A percentile compares a stretch with the other conserved stretches of the same genome.
Conservation (phyloP, 352 stramenopile species). For the Pythium plurisporium region DNA sequence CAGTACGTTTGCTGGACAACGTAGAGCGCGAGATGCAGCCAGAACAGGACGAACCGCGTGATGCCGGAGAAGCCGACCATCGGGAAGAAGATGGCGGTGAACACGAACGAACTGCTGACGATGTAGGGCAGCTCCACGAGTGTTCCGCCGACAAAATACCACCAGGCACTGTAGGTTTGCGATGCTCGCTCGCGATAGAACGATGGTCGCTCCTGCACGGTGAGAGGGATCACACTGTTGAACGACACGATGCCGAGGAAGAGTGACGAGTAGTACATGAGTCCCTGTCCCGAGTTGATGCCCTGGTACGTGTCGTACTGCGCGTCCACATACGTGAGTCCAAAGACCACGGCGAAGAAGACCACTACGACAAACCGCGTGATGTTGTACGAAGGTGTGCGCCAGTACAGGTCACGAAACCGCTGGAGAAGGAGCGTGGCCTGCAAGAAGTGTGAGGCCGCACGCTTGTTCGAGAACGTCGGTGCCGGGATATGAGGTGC, state of each 20-base stretch:
- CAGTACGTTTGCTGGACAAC: constrained; percentile 63
- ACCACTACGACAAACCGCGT: constrained; percentile 32
- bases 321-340: constrained; percentile 20
- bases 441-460: constrained; percentile 7
- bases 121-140: constrained; percentile 73
- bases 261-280: constrained; percentile 59
- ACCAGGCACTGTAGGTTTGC: constrained; percentile 68
- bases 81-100: constrained; percentile 73
- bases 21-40: constrained; percentile 53
- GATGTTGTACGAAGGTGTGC: constrained; percentile 67
- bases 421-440: constrained; percentile 18
- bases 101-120: constrained; percentile 31
- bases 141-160: constrained; percentile 50
- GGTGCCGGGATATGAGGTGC: background rate
- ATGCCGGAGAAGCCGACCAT: constrained; percentile 41
- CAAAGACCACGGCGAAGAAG: constrained; percentile 44
- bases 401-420: constrained; percentile 56
- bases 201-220: constrained; percentile 63
- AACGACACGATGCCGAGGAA: constrained; percentile 80
- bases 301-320: constrained; percentile 23
- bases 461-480: constrained; percentile 18
- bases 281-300: constrained; percentile 31
- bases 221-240: constrained; percentile 60
- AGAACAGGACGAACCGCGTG: constrained; percentile 47
- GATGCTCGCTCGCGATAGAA: constrained; percentile 86